Conservation (phyloP, 2,329 filamentous ascomycete species). For the Fonsecaea multimorphosa region DNA sequence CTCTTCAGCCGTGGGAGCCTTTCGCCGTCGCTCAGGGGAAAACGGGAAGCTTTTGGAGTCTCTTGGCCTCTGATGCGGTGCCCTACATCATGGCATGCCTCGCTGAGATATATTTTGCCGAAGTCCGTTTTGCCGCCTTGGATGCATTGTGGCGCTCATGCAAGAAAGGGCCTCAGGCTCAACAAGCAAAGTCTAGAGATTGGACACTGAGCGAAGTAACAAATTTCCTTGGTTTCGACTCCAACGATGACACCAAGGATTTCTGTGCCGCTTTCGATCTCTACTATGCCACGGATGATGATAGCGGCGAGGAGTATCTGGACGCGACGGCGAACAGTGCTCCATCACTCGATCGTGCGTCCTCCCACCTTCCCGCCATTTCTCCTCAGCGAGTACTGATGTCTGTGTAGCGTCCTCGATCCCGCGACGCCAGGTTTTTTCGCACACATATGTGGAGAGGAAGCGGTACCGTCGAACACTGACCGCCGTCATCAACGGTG, state of each 20-base stretch:
- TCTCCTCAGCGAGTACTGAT: constrained; percentile 39
- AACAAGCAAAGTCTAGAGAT: constrained; percentile 58
- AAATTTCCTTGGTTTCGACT: constrained; percentile 61
- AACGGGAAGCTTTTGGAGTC: constrained; percentile 63
- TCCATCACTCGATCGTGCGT: constrained; percentile 57
- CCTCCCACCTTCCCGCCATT: constrained; percentile 36
- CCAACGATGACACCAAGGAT: constrained; percentile 58
- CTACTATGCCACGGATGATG: constrained; percentile 54
- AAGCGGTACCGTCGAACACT: constrained; percentile 63
- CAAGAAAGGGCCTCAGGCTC: constrained; percentile 55
- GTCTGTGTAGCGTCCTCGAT: constrained; percentile 35
- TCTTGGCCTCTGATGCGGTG: constrained; percentile 60
- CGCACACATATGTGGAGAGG: constrained; percentile 60
- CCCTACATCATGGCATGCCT: constrained; percentile 70
- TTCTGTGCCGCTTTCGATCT: constrained; percentile 63
- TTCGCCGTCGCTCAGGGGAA: constrained; percentile 65
- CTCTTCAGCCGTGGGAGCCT: constrained; percentile 55
- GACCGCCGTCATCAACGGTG: constrained; percentile 63
- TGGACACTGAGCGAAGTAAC: constrained; percentile 63
- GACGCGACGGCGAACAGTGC: constrained; percentile 53
- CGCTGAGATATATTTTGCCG: constrained; percentile 67
- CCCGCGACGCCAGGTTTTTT: constrained; percentile 57
- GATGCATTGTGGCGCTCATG: constrained; percentile 62
- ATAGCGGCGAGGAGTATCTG: constrained; percentile 57
- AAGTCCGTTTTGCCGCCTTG: constrained; percentile 62